Conservation (phyloP, 768 basidiomycete species). For the Porpolomopsis calyptriformis region DNA sequence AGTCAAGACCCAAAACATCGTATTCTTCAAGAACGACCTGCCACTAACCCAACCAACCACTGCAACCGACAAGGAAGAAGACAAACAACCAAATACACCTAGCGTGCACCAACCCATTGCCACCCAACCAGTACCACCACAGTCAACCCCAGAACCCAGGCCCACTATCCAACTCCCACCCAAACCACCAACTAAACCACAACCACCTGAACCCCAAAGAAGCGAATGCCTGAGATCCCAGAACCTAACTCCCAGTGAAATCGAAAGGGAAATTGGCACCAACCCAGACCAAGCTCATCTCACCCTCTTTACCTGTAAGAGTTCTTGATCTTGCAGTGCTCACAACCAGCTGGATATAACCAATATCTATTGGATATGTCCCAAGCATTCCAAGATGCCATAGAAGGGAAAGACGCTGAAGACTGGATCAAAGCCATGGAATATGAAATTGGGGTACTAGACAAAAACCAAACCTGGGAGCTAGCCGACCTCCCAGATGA, state of each 20-base stretch:
- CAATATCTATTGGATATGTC: too few species aligned
- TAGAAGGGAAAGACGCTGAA: background rate
- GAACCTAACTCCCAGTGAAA: too few species aligned
- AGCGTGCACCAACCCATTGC: background rate
- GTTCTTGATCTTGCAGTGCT: too few species aligned
- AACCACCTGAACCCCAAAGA: too few species aligned
- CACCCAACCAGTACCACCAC: background rate
- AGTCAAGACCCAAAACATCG: constrained; percentile 1
- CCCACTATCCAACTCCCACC: too few species aligned
- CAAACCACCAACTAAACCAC: too few species aligned
- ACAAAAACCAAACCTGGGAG: background rate
- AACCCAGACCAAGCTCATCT: background rate
- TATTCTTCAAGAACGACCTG: constrained; percentile 6
- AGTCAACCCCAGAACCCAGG: background rate
- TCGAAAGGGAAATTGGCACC: background rate
- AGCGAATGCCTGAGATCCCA: too few species aligned
- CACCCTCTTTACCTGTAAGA: background rate
- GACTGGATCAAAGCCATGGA: constrained; percentile 1
- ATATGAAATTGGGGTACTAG: background rate
- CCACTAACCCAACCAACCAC: background rate
- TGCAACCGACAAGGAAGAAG: background rate
- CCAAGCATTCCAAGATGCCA: background rate
- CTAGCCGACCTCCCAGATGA: constrained; percentile 1
- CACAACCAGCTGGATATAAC: too few species aligned
- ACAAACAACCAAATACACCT: too few species aligned